Base-by-base conservation (phyloP, 331 rosid species). In the Dryas integrifolia region DNA sequence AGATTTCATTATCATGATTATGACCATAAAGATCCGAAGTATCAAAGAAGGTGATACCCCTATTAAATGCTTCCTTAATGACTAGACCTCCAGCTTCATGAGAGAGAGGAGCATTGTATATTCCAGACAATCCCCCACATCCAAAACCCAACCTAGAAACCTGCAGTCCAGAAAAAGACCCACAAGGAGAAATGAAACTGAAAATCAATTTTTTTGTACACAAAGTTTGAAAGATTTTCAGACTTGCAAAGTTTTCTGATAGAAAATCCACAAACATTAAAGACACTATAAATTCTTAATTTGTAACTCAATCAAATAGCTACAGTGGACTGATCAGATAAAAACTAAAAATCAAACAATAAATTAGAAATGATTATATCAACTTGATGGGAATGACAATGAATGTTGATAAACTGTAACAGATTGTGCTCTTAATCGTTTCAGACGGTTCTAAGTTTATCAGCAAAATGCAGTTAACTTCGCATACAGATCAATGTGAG, bases 31-130 rank as follows among this genome's bases (percentile, higher is more conserved):
- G 8, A 80, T 92, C 89, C 40, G 96, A 46, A 16, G 90, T 84
- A 15, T 92, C 96, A 74, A 86, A 92, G 78, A 92, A 89, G 12
- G 96, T 92, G 75, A 87, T 75, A 0, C 96, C 93, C 67, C 81
- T 86, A 9, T 59, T 13, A 21, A 86, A 88, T 60, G 81, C 90
- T 85, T 86, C 82, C 86, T 78, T 83, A 14, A 88, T 85, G 39
- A 90, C 69, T 43, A 80, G 66, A 56, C 87, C 83, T 58, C 86
- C 93, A 59, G 79, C 85, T 83, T 88, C 90, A 72, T 86, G 88
- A 2, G 87, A 70, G 52, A 88, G 87, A 55, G 93, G 93, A 47
- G 76, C 77, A 67, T 90, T 87, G 71, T 87, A 82, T 58, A 81
- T 83, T 66, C 90, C 93, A 12, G 87, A 86, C 35, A 85, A 71